Conservation (phyloP, 176 grass and related monocot genomes). For the Ampelocalamus luodianensis region DNA sequence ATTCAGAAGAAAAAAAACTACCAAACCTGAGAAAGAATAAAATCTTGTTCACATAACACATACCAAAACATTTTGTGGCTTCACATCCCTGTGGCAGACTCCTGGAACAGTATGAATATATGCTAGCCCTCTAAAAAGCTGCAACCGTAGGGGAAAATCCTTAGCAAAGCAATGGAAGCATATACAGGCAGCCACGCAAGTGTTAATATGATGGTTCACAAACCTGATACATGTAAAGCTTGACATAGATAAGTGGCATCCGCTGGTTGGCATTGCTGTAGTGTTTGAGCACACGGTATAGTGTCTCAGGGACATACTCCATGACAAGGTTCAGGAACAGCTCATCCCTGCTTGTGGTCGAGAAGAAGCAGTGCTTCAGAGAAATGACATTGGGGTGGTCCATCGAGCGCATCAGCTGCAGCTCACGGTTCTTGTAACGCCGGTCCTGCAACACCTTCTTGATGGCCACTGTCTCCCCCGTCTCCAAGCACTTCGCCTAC, state of each 20-base stretch:
- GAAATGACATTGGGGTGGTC: slow-evolving; percentile 89
- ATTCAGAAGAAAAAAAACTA: slow-evolving; percentile 39
- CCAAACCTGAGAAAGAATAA: slow-evolving; percentile 15
- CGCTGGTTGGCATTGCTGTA: slow-evolving; percentile 97
- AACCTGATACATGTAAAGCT: slow-evolving; percentile 99
- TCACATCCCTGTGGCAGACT: slow-evolving; percentile 97
- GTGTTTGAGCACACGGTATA: slow-evolving; percentile 90
- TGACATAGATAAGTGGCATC: slow-evolving; percentile 95
- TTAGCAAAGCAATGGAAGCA: slow-evolving; percentile 10
- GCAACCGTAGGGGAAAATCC: slow-evolving; percentile 22
- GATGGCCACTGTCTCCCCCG: slow-evolving; percentile 83
- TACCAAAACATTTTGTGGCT: slow-evolving; percentile 99
- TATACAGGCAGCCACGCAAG: background rate
- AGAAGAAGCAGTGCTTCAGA: slow-evolving; percentile 99
- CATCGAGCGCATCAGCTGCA: slow-evolving; percentile 96
- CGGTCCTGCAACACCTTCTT: slow-evolving; percentile 97
- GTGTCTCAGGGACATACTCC: slow-evolving; percentile 93
- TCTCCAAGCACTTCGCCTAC: slow-evolving; percentile 95
- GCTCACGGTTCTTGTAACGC: slow-evolving; percentile 94
- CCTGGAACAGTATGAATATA: slow-evolving; percentile 96
- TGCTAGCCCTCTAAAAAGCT: slow-evolving; percentile 97
- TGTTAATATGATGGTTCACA: background rate
- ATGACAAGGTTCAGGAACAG: slow-evolving; percentile 96
- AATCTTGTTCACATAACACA: slow-evolving; percentile 33
- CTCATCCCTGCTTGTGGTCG: slow-evolving; percentile 82